Percentiles rank a stretch among this genome's conserved stretches.
These are phyloP conservation scores for Trichoderma aggressivum DNA, from an alignment of 2,329 filamentous ascomycete genomes.

Conservation along the genomic window DNA sequence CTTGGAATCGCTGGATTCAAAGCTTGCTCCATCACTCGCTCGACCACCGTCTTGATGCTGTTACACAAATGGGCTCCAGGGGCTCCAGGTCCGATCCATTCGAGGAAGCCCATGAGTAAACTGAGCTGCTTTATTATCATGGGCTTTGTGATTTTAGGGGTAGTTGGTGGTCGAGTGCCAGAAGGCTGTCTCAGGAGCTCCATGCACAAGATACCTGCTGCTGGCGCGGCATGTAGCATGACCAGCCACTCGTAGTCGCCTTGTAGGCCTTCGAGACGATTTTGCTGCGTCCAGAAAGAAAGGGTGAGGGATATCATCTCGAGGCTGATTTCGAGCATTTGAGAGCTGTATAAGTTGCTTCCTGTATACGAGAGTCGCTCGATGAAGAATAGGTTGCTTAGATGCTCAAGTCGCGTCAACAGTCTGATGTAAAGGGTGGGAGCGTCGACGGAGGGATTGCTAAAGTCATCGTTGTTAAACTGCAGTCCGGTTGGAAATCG, in stretches of 20 bases:
- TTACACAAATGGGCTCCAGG: conserved; percentile 45
- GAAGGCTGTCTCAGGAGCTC: conserved; percentile 40
- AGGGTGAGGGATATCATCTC: conserved; percentile 45
- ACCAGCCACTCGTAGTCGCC: conserved; percentile 47
- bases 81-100: conserved; percentile 44
- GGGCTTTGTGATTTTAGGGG: conserved; percentile 35
- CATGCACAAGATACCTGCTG: conserved; percentile 45
- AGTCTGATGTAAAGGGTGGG: conserved; percentile 40
- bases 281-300: conserved; percentile 45
- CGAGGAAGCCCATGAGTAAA: conserved; percentile 46
- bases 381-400: conserved; percentile 56
- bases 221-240: conserved; percentile 46
- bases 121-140: conserved; percentile 51
- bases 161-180: background rate
- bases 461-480: conserved; percentile 38
- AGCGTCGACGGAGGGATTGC: conserved; percentile 42
- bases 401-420: conserved; percentile 45
- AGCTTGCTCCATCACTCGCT: conserved; percentile 45
- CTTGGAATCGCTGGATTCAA: conserved; percentile 23
- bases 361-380: conserved; percentile 52
- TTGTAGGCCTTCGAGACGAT: conserved; percentile 39
- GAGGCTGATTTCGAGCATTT: conserved; percentile 40
- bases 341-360: conserved; percentile 34
- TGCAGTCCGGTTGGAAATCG: conserved; percentile 8
- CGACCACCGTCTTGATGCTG: conserved; percentile 35